These are phyloP conservation scores for Chytriomyces sp. DNA, from an alignment of 192 early-diverging fungal genomes.

Conservation along the genomic window DNA sequence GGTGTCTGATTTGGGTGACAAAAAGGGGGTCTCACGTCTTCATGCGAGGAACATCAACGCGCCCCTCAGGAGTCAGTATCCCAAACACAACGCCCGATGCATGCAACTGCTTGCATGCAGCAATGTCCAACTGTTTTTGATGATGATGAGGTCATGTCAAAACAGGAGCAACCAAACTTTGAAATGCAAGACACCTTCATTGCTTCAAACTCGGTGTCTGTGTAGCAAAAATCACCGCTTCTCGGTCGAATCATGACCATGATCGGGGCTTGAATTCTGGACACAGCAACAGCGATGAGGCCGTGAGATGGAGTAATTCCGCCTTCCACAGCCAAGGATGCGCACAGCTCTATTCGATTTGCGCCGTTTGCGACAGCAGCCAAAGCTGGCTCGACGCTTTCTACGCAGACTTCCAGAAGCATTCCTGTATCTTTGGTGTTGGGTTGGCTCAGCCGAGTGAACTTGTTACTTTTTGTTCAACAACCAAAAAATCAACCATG, in stretches of 20 bases:
- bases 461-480: too few species aligned
- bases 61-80: constrained; percentile 58
- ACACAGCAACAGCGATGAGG: constrained; percentile 25
- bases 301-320: constrained; percentile 69
- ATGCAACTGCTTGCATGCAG: constrained; percentile 48
- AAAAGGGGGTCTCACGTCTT: constrained; percentile 6
- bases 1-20: not conserved
- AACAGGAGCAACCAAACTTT: not conserved
- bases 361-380: constrained; percentile 60
- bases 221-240: constrained; percentile 67
- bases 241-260: constrained; percentile 71
- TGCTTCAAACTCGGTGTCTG: constrained; percentile 49
- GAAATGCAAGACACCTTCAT: constrained; percentile 49
- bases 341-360: constrained; percentile 67
- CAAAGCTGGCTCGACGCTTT: constrained; percentile 43
- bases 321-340: constrained; percentile 65
- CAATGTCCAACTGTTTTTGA: constrained; percentile 11
- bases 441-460: too few species aligned
- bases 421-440: not conserved
- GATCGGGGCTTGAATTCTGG: constrained; percentile 49
- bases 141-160: not conserved
- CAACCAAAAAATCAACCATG: too few species aligned
- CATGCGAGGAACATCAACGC: constrained; percentile 58
- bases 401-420: constrained; percentile 48
- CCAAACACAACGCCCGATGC: constrained; percentile 72